A percentile compares a stretch with the other conserved stretches of the same genome.
Conservation (phyloP, 2,329 filamentous ascomycete species). For the Aspergillus brasiliensis region DNA sequence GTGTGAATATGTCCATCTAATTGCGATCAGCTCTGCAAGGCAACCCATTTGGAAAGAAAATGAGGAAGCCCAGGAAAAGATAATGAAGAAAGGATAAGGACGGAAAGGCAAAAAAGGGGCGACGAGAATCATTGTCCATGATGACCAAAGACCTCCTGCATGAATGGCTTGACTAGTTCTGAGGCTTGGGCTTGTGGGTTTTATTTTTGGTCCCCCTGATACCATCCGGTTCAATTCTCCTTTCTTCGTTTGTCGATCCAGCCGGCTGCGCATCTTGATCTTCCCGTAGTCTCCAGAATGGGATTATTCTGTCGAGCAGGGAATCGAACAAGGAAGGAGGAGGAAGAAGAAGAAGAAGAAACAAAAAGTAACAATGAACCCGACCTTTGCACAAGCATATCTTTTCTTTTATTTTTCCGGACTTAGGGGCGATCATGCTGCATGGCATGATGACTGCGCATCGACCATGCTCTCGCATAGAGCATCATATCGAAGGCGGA, state of each 20-base stretch:
- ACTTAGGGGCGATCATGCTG: not conserved
- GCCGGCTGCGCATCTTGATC: not conserved
- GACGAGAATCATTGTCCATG: not conserved
- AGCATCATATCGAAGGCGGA: not conserved
- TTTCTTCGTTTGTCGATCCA: not conserved
- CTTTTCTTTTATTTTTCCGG: not conserved
- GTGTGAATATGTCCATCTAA: not conserved
- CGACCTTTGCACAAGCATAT: not conserved
- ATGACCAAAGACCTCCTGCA: not conserved
- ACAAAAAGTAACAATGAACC: not conserved
- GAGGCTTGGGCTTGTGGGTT: not conserved
- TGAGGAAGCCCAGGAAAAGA: not conserved
- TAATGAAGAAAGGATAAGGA: not conserved
- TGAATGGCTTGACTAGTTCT: slow-evolving; percentile 8
- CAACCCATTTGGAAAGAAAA: not conserved
- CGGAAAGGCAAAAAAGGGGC: not conserved
- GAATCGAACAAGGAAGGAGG: not conserved
- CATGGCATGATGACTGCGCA: not conserved
- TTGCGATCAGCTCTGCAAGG: slow-evolving; percentile 8
- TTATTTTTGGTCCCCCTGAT: not conserved
- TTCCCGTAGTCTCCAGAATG: not conserved
- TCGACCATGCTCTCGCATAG: not conserved
- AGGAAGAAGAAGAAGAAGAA: not conserved
- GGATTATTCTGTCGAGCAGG: not conserved
- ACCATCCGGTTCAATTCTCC: not conserved